Evolutionary conservation across 225 moss, liverwort and hornwort species (phyloP), one percentile per base, ranked within the genome.

Genomic region (Neckera pumila): DNA sequence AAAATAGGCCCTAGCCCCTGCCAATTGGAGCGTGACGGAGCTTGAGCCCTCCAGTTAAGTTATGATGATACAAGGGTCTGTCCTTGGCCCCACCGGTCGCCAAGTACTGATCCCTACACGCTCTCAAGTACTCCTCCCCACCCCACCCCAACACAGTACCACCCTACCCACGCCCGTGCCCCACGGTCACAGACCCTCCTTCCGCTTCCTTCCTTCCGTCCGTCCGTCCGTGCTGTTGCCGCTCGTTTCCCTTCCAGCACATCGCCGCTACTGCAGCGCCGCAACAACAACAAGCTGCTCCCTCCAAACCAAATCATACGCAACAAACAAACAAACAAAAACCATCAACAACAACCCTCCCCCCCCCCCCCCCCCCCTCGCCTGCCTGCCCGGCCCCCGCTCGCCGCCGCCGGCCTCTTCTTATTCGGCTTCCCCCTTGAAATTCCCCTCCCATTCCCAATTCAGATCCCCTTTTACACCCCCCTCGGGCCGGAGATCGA

Each of bases 91-190:
- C n/a, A 51, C 86, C 88, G 40, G 91, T 89, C 87, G 89, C 91
- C 76, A 82, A 87, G 91, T 92, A 92, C 90, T 86, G 73, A 90
- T 90, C 90, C 85, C 76, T 85, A 43, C 84, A 84, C 91, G 84
- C 91, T 89, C 89, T 87, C 82, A 63, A 89, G 91, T 84, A 81
- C 84, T 80, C 9, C 75, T 75, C 7, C 6, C 33, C 10, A 58
- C 60, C 74, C 78, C 31, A 11, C 28, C 6, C 45, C 45, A 45
- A 8, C n/a, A 59, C 12, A 51, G 86, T 10, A 49, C 38, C 27
- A 8, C 49, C 47, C 83, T 70, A 82, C 47, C 83, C 78, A 82
- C 67, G 78, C 51, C 90, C 90, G 77, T 76, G 69, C 31, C 67
- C 66, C 57, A 61, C 67, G 83, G 79, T 42, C 80, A 89, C 34